phyloP scores from a whole-genome alignment of 2,329 filamentous ascomycete species.

The Stachybotrys chlorohalonatus region DNA sequence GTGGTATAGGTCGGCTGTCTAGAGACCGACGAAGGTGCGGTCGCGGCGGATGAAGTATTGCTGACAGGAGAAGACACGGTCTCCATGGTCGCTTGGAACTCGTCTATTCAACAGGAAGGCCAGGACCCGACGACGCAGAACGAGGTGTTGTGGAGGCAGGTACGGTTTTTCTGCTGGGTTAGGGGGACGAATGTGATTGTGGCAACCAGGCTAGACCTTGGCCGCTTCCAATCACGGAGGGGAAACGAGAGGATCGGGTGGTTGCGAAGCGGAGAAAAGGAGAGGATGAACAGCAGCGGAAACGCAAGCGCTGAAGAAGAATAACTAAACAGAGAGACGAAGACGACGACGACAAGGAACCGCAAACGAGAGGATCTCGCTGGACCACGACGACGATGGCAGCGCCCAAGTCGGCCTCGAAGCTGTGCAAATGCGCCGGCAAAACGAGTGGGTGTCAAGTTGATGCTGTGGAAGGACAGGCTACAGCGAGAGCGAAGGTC shows the following conservation, averaged over 20 bases:
- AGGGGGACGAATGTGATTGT: background rate
- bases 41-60: slow-evolving; percentile 11
- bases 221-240: background rate
- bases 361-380: too few species aligned
- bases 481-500: background rate
- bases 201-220: background rate
- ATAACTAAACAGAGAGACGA: background rate
- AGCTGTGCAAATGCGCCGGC: background rate
- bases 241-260: background rate
- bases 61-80: slow-evolving; percentile 14
- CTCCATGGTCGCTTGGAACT: slow-evolving; percentile 15
- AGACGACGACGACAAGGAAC: background rate
- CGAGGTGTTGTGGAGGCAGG: background rate
- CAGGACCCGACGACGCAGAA: background rate
- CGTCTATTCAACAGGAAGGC: background rate
- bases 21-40: slow-evolving; percentile 11
- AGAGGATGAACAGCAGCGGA: background rate
- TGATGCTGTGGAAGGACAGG: background rate
- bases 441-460: background rate
- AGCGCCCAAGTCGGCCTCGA: background rate
- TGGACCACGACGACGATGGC: background rate
- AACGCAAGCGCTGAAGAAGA: background rate
- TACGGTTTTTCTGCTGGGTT: background rate
- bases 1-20: slow-evolving; percentile 41
- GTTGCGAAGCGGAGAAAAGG: background rate